A percentile compares a stretch with the other conserved stretches of the same genome.
These are phyloP conservation scores for Tolypocladium capitatum DNA, from an alignment of 2,329 filamentous ascomycete genomes.

Conservation along the genomic window DNA sequence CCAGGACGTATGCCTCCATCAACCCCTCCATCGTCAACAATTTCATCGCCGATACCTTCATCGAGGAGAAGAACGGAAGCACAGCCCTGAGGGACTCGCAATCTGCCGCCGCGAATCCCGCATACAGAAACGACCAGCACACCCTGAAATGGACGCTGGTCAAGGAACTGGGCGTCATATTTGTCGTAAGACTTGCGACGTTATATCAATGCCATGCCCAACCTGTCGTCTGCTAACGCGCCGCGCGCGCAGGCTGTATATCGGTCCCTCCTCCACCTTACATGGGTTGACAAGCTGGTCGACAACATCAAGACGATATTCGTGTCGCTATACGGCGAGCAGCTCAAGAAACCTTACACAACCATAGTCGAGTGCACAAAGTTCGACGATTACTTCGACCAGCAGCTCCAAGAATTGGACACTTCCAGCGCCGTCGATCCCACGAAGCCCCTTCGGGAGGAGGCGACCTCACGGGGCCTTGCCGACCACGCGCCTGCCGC, in stretches of 20 bases:
- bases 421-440: slow-evolving; percentile 29
- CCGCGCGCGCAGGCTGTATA: slow-evolving; percentile 66
- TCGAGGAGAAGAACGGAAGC: slow-evolving; percentile 71
- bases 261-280: slow-evolving; percentile 84
- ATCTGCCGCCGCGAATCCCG: slow-evolving; percentile 50
- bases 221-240: background rate
- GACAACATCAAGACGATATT: slow-evolving; percentile 93
- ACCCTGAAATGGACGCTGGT: slow-evolving; percentile 87
- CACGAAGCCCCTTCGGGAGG: slow-evolving; percentile 18
- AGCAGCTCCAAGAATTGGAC: slow-evolving; percentile 75
- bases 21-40: slow-evolving; percentile 78
- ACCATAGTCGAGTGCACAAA: slow-evolving; percentile 63
- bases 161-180: slow-evolving; percentile 89
- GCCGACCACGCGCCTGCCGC: slow-evolving; percentile 13
- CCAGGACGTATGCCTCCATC: slow-evolving; percentile 68
- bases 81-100: slow-evolving; percentile 45
- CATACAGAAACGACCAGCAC: slow-evolving; percentile 84
- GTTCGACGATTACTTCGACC: slow-evolving; percentile 90
- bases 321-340: slow-evolving; percentile 75
- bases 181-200: slow-evolving; percentile 50
- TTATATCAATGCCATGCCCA: background rate
- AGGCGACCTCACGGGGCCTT: slow-evolving; percentile 16
- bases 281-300: slow-evolving; percentile 93
- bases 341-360: slow-evolving; percentile 68
- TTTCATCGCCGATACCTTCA: slow-evolving; percentile 93